These are phyloP conservation scores for Sequoiadendron giganteum DNA, from an alignment of 75 land plant genomes.

Conservation along the genomic window DNA sequence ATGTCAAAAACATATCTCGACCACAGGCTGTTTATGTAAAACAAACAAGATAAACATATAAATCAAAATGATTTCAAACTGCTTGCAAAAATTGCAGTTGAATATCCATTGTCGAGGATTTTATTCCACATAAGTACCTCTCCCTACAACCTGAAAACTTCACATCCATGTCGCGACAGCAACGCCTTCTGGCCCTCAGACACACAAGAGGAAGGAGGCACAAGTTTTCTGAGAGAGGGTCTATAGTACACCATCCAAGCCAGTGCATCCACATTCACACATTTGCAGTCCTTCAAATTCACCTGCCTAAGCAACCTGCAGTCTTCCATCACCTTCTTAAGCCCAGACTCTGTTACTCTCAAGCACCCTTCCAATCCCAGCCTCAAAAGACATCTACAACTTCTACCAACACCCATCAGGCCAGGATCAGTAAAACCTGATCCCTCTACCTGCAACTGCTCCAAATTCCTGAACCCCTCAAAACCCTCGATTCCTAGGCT, in stretches of 20 bases:
- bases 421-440: conserved; percentile 24
- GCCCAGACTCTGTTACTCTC: conserved; percentile 17
- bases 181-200: conserved; percentile 18
- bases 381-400: conserved; percentile 16
- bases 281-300: conserved; percentile 11
- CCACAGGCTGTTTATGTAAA: not conserved
- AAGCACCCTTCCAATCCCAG: conserved; percentile 17
- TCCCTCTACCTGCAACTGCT: conserved; percentile 15
- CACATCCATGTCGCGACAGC: conserved; percentile 22
- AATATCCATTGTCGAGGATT: not conserved
- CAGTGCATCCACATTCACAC: conserved; percentile 12
- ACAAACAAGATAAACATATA: not conserved
- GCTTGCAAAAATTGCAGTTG: not conserved
- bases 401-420: conserved; percentile 20
- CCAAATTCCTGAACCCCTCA: conserved; percentile 17
- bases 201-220: conserved; percentile 14
- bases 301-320: conserved; percentile 17
- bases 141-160: conserved; percentile 9
- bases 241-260: conserved; percentile 20
- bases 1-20: not conserved
- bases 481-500: conserved; percentile 7
- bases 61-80: not conserved
- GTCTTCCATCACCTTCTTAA: conserved; percentile 19
- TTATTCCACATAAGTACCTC: not conserved
- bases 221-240: conserved; percentile 21